Evolutionary conservation across 176 grass and related monocot species (phyloP).

Genomic region (Raddia guianensis): DNA sequence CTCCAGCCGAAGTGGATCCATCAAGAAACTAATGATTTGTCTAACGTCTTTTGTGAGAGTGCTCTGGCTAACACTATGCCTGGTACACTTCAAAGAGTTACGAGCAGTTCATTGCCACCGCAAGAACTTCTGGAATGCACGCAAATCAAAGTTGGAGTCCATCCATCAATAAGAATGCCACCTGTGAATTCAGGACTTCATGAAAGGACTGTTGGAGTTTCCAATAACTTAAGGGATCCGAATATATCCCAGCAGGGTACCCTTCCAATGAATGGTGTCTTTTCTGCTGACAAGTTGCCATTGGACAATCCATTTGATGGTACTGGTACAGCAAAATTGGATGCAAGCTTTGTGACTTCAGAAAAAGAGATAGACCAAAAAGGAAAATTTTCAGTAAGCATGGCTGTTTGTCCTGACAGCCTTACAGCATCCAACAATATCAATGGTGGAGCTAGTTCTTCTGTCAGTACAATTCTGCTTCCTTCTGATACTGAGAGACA

Average conservation of each 20-base stretch:
- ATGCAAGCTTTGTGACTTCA: constrained; percentile 33
- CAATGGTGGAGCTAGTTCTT: constrained; percentile 47
- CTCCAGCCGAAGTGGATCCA: constrained; percentile 64
- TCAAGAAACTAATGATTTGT: constrained; percentile 53
- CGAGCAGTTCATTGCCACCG: constrained; percentile 47
- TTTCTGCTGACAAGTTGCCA: constrained; percentile 46
- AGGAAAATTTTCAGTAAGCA: constrained; percentile 36
- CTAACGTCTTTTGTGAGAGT: constrained; percentile 45
- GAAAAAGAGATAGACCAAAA: constrained; percentile 30
- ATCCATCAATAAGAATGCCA: constrained; percentile 40
- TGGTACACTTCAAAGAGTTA: constrained; percentile 46
- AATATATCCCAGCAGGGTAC: constrained; percentile 42
- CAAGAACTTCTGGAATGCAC: constrained; percentile 53
- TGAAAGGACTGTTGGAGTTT: constrained; percentile 40
- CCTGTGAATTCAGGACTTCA: constrained; percentile 41
- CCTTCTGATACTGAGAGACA: constrained; percentile 38
- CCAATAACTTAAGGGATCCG: constrained; percentile 44
- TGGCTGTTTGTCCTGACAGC: constrained; percentile 37
- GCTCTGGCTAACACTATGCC: constrained; percentile 45
- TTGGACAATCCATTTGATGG: constrained; percentile 42
- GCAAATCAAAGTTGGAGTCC: constrained; percentile 43
- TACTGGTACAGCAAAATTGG: constrained; percentile 33
- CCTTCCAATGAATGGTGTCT: constrained; percentile 46
- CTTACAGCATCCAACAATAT: constrained; percentile 42
- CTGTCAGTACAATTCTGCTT: constrained; percentile 36